Evolutionary conservation across 1,139 yeast genomes (phyloP), one percentile per base, ranked within the genome.

Genomic region (Blastobotrys malaysiensis): DNA sequence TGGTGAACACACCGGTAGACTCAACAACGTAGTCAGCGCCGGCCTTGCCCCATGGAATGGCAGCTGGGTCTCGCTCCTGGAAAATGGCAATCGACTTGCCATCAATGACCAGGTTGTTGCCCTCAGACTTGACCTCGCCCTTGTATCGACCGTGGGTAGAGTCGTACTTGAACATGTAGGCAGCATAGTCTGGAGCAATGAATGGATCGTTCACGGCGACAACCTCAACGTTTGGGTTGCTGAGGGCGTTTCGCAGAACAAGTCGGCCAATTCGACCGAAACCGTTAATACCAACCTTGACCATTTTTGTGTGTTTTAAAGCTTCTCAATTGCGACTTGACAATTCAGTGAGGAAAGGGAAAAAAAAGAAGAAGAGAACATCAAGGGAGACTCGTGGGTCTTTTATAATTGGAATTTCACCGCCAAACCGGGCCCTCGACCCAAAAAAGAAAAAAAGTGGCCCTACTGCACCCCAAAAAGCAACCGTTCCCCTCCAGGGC

Each of bases 201-300:
- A 86, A 86, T 62, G 95, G 95, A 75, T 86, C 91, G 73, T 86
- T 86, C 80, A 86, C 77, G 67, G 90, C 91, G 60, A 85, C 88
- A 65, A 86, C 87, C 69, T 83, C 78, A 68, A 86, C 83, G 63
- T 82, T 87, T 64, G 79, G 76, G 81, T 87, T 81, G 63, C 69
- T 65, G 66, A 85, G 77, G 63, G 93, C 93, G 70, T 84, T 80
- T 80, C 95, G 84, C 72, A 85, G 78, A 64, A 84, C 82, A 71
- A 86, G 82, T 77, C 95, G 88, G 65, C 95, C 95, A 67, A 86
- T 86, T 76, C 95, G 84, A 68, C 95, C 95, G 84, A 86, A 86
- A 71, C 93, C 93, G 84, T 86, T 86, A 74, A 86, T 86, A 79
- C 93, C 93, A 73, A 86, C 77, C 60, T 73, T 71, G 63, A 67